Conservation (phyloP, 257 asterid genomes). For the Salvia splendens region DNA sequence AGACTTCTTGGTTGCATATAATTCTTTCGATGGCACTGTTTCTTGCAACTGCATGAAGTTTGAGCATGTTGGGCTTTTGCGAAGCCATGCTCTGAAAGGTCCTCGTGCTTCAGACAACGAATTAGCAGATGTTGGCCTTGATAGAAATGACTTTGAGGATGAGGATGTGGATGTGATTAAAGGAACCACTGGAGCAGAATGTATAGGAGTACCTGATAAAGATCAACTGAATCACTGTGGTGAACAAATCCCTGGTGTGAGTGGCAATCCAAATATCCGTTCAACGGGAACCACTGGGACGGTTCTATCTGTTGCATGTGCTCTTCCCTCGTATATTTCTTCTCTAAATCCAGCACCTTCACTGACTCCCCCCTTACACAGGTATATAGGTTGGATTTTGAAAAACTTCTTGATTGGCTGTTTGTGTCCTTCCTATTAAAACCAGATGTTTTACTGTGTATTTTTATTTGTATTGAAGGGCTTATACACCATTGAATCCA, state of each 20-base stretch:
- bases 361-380: constrained; percentile 53
- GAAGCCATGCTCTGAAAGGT: constrained; percentile 60
- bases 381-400: constrained; percentile 38
- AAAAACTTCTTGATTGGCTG: neutral
- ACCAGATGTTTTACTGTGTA: constrained; percentile 15
- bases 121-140: constrained; percentile 39
- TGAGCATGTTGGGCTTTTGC: constrained; percentile 58
- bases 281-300: too few relatives aligned
- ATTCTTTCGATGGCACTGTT: constrained; percentile 51
- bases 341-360: constrained; percentile 50
- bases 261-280: constrained; percentile 33
- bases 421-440: neutral
- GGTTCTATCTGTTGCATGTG: constrained; percentile 45
- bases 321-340: constrained; percentile 50
- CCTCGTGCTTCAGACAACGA: constrained; percentile 39
- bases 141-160: constrained; percentile 44
- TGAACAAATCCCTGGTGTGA: constrained; percentile 35
- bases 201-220: constrained; percentile 38
- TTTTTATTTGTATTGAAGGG: constrained; percentile 43
- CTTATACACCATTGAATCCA: constrained; percentile 51
- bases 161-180: constrained; percentile 43
- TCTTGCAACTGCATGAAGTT: constrained; percentile 69
- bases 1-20: constrained; percentile 48
- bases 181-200: constrained; percentile 44
- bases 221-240: constrained; percentile 44